These are phyloP conservation scores for Talaromyces sp. DNA, from an alignment of 2,329 filamentous ascomycete genomes.

Conservation along the genomic window DNA sequence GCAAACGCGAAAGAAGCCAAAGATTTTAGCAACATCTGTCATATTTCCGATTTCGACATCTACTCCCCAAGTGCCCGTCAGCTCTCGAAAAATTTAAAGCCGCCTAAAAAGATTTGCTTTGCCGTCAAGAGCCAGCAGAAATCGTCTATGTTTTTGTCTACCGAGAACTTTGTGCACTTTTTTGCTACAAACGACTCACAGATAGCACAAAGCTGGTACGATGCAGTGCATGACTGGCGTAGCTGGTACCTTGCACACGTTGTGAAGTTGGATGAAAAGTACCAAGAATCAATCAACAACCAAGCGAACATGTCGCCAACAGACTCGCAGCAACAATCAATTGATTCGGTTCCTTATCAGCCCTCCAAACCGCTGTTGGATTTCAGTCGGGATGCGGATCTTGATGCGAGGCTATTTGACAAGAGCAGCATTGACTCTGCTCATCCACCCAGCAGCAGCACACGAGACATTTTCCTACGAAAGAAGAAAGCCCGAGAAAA, in stretches of 20 bases:
- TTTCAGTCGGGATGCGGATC: conserved; percentile 53
- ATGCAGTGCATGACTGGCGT: conserved; percentile 72
- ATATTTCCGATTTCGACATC: conserved; percentile 88
- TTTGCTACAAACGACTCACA: conserved; percentile 73
- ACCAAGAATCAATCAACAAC: conserved; percentile 13
- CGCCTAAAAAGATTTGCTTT: conserved; percentile 79
- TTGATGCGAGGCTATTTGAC: conserved; percentile 20
- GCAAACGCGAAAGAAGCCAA: conserved; percentile 50
- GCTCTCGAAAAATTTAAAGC: conserved; percentile 65
- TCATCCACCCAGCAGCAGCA: not conserved
- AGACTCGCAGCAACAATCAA: conserved; percentile 18
- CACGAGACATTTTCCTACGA: conserved; percentile 22
- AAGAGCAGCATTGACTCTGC: not conserved
- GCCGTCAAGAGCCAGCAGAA: conserved; percentile 92
- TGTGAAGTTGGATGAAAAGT: conserved; percentile 52
- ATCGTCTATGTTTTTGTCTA: conserved; percentile 73
- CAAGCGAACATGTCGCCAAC: conserved; percentile 15
- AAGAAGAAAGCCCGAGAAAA: conserved; percentile 25
- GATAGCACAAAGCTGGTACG: conserved; percentile 64
- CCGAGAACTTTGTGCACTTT: conserved; percentile 85
- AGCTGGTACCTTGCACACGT: conserved; percentile 85
- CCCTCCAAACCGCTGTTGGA: conserved; percentile 63
- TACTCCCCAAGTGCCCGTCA: conserved; percentile 70
- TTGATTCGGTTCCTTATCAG: conserved; percentile 46
- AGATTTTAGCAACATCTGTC: conserved; percentile 67